Percentiles rank a stretch among this genome's conserved stretches.
phyloP scores from a whole-genome alignment of 1,139 yeast genomes.

The Petasospora fabianii region DNA sequence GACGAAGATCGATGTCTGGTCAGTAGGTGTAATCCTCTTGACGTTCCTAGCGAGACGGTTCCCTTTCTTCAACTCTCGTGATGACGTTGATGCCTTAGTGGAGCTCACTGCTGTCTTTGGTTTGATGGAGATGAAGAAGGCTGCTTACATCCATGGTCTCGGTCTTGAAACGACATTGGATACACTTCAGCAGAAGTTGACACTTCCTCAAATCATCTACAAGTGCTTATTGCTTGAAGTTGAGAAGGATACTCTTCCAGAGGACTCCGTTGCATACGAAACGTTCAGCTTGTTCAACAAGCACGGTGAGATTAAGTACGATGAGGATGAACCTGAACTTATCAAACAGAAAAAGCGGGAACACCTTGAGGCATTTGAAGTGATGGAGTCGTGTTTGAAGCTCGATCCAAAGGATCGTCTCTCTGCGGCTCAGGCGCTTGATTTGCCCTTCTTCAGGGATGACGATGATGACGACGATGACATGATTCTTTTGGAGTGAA shows the following conservation, averaged over 20 bases:
- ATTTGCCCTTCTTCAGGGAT: constrained; percentile 23
- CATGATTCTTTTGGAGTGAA: constrained; percentile 13
- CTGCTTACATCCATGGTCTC: constrained; percentile 85
- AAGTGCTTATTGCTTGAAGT: constrained; percentile 30
- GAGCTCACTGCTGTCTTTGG: constrained; percentile 89
- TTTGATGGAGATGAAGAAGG: constrained; percentile 60
- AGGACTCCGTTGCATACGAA: constrained; percentile 37
- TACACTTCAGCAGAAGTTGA: constrained; percentile 25
- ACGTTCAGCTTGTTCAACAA: constrained; percentile 24
- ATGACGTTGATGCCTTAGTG: constrained; percentile 86
- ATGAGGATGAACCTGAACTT: constrained; percentile 12
- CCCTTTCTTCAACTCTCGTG: constrained; percentile 88
- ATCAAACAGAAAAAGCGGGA: constrained; percentile 11
- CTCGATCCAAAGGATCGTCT: constrained; percentile 78
- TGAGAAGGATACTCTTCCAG: constrained; percentile 33
- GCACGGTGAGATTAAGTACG: constrained; percentile 10
- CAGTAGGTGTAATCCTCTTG: constrained; percentile 70
- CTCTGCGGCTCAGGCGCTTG: constrained; percentile 72
- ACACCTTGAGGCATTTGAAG: constrained; percentile 24
- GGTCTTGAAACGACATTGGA: constrained; percentile 63
- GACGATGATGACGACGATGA: constrained; percentile 22
- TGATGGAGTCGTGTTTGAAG: constrained; percentile 52
- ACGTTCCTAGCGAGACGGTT: constrained; percentile 72
- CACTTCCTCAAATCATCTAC: constrained; percentile 20
- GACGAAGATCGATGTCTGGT: constrained; percentile 76